phyloP scores from a whole-genome alignment of 2,329 filamentous ascomycete genomes.

The Sporothrix euskadiensis region DNA sequence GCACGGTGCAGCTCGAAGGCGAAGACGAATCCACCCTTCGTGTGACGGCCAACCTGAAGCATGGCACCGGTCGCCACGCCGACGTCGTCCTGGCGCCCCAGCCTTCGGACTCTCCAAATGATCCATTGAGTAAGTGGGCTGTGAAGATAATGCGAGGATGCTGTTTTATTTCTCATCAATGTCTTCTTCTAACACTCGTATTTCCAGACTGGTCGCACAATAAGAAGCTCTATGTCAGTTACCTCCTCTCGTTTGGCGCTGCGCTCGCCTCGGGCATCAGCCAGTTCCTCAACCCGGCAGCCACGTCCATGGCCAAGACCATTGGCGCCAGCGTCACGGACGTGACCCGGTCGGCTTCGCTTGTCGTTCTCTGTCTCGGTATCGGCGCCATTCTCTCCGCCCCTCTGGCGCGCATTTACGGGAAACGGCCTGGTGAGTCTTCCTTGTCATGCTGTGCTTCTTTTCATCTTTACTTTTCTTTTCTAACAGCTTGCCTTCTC shows the following conservation, averaged over 20 bases:
- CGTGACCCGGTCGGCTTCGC: conserved; percentile 40
- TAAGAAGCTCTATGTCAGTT: conserved; percentile 45
- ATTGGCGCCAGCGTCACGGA: conserved; percentile 38
- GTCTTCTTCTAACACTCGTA: neutral
- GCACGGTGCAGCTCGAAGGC: conserved; percentile 18
- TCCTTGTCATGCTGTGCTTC: neutral
- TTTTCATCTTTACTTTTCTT: neutral
- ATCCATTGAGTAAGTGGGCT: conserved; percentile 10
- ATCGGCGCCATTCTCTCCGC: conserved; percentile 58
- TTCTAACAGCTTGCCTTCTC: neutral
- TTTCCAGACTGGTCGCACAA: neutral
- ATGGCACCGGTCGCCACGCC: conserved; percentile 13
- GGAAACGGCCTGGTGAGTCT: conserved; percentile 33
- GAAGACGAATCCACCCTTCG: conserved; percentile 11
- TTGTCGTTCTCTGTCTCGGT: conserved; percentile 64
- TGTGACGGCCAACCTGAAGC: conserved; percentile 16
- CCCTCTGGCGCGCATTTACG: conserved; percentile 37
- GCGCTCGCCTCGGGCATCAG: conserved; percentile 37
- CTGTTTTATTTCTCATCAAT: neutral
- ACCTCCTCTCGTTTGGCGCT: conserved; percentile 43
- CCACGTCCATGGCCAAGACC: conserved; percentile 37
- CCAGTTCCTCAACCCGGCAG: conserved; percentile 41
- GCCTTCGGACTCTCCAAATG: conserved; percentile 20
- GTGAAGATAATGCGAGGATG: too few relatives aligned
- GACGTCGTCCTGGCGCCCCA: conserved; percentile 19